These are phyloP conservation scores for Posidonia oceanica DNA, from an alignment of 116 monocot genomes.

Conservation along the genomic window DNA sequence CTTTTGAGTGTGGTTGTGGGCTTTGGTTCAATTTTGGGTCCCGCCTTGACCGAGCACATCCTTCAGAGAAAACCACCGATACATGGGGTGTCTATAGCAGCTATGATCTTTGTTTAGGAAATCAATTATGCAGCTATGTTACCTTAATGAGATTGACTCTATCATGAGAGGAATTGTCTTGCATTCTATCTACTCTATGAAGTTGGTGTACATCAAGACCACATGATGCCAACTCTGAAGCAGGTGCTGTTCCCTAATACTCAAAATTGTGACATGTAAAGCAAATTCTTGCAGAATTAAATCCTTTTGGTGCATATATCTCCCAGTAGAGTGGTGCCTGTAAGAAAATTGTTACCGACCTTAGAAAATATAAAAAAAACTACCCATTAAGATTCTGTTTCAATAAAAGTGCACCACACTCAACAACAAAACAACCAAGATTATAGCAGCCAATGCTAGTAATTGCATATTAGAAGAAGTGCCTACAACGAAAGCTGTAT, in stretches of 20 bases:
- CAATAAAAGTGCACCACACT: no score
- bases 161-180: constrained; percentile 67
- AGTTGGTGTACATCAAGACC: constrained; percentile 73
- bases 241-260: constrained; percentile 67
- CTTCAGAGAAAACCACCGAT: no score
- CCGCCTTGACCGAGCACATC: no score
- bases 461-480: constrained; percentile 1
- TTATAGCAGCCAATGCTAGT: background rate
- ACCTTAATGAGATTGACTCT: constrained; percentile 84
- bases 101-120: background rate
- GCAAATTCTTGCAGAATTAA: constrained; percentile 86
- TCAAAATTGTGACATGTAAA: constrained; percentile 98
- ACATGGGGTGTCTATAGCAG: no score
- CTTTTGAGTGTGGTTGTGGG: no score
- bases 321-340: constrained; percentile 98
- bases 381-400: no score
- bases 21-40: no score
- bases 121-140: background rate
- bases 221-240: constrained; percentile 72
- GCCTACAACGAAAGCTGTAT: constrained; percentile 85
- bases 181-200: constrained; percentile 74
- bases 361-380: no score
- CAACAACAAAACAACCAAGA: background rate
- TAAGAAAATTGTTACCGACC: constrained; percentile 4
- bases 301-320: constrained; percentile 50